These are phyloP conservation scores for Euphorbia peplus DNA, from an alignment of 345 rosid genomes.

Conservation along the genomic window DNA sequence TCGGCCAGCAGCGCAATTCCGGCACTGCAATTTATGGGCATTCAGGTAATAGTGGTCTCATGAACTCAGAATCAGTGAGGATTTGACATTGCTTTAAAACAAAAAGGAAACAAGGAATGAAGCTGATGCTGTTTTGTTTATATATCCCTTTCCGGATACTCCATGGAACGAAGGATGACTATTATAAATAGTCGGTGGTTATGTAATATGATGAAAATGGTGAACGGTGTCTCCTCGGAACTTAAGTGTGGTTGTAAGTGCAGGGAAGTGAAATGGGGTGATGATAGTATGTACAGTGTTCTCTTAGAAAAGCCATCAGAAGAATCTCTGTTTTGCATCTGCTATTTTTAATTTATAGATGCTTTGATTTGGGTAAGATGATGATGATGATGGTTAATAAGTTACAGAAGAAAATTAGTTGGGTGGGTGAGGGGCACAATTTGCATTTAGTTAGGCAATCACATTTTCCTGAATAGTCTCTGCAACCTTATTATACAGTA, in stretches of 20 bases:
- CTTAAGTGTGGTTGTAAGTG: conserved; percentile 50
- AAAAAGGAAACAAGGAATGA: too few species aligned
- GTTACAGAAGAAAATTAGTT: neutral
- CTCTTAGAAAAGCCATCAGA: neutral
- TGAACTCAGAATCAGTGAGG: conserved; percentile 65
- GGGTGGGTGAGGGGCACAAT: neutral
- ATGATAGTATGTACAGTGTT: conserved; percentile 32
- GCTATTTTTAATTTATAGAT: too few species aligned
- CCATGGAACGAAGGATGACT: too few species aligned
- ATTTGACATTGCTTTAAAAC: conserved; percentile 36
- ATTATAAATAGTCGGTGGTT: conserved; percentile 7
- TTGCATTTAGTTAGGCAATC: neutral
- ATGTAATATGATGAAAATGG: conserved; percentile 41
- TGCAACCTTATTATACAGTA: too few species aligned
- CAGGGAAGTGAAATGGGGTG: conserved; percentile 20
- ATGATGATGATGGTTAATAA: neutral
- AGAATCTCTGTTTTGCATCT: neutral
- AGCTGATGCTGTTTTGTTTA: neutral
- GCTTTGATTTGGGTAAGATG: conserved; percentile 1
- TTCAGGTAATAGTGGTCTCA: conserved; percentile 40
- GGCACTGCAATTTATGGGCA: conserved; percentile 27
- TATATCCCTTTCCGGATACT: conserved; percentile 2
- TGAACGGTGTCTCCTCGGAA: conserved; percentile 32
- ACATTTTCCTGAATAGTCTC: neutral
- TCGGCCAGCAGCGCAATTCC: conserved; percentile 59